Percentiles rank a stretch among this genome's conserved stretches.
These are phyloP conservation scores for Atractiella rhizophila DNA, from an alignment of 768 basidiomycete genomes.

Conservation along the genomic window DNA sequence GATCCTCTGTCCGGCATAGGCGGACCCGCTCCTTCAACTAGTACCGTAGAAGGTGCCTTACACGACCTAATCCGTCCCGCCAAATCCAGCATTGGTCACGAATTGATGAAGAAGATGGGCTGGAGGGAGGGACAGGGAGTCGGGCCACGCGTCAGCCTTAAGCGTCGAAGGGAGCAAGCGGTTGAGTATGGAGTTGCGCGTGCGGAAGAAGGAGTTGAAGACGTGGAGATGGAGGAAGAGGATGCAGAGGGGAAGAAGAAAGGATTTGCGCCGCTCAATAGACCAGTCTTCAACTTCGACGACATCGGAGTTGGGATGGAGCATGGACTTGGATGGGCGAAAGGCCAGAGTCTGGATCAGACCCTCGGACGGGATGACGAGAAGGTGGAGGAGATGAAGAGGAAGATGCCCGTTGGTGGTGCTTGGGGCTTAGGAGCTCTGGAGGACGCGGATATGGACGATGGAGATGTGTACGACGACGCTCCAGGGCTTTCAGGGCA, in stretches of 20 bases:
- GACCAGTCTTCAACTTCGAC: conserved; percentile 33
- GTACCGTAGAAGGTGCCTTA: conserved; percentile 29
- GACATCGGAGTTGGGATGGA: conserved; percentile 62
- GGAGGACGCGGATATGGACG: conserved; percentile 86
- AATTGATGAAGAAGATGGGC: conserved; percentile 79
- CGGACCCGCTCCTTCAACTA: conserved; percentile 18
- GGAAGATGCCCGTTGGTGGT: conserved; percentile 5
- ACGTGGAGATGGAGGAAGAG: conserved; percentile 27
- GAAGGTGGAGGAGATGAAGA: background rate
- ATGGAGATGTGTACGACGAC: conserved; percentile 43
- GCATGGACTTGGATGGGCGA: conserved; percentile 34
- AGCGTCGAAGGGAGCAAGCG: conserved; percentile 37
- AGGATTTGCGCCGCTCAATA: conserved; percentile 60
- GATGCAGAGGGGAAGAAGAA: conserved; percentile 77
- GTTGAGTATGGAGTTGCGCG: conserved; percentile 8
- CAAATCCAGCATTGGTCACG: conserved; percentile 54
- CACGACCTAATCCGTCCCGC: conserved; percentile 47
- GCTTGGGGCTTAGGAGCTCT: conserved; percentile 71
- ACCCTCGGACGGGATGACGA: background rate
- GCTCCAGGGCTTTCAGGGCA: conserved; percentile 22
- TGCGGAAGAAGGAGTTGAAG: conserved; percentile 27
- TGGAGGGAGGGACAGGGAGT: conserved; percentile 84
- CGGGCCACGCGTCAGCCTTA: conserved; percentile 59
- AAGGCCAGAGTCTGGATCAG: background rate
- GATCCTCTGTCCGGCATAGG: background rate